These are phyloP conservation scores for Nidularia pulvinata DNA, from an alignment of 768 basidiomycete genomes.

Conservation along the genomic window DNA sequence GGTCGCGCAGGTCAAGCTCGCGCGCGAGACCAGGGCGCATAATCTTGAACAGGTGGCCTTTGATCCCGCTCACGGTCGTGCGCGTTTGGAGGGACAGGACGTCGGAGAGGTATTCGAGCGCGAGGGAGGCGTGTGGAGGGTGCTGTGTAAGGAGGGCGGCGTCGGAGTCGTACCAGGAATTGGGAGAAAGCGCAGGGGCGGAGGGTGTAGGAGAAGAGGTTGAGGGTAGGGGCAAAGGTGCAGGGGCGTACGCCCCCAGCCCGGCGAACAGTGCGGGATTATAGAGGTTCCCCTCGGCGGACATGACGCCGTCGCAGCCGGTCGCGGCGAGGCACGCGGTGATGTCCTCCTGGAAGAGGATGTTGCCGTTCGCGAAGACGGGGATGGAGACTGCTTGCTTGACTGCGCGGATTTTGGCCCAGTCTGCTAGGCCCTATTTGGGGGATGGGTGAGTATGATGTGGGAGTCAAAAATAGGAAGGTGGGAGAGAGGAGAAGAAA, in stretches of 20 bases:
- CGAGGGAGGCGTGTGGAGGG: constrained; percentile 63
- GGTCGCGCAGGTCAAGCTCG: constrained; percentile 73
- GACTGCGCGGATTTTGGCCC: constrained; percentile 88
- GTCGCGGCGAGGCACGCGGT: constrained; percentile 78
- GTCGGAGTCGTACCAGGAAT: too few relatives aligned
- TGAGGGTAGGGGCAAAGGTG: constrained; percentile 11
- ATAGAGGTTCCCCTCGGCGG: constrained; percentile 92
- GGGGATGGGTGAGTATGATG: neutral
- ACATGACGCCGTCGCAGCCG: constrained; percentile 92
- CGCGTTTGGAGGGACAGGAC: constrained; percentile 69
- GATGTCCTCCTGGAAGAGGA: constrained; percentile 87
- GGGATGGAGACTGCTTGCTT: constrained; percentile 89
- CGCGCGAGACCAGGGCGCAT: constrained; percentile 72
- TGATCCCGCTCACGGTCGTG: constrained; percentile 76
- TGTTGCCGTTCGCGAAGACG: constrained; percentile 97
- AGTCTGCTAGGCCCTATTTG: constrained; percentile 82
- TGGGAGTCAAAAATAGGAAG: too few relatives aligned
- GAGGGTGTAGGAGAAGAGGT: too few relatives aligned
- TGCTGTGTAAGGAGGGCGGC: constrained; percentile 41
- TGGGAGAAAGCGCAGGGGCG: too few relatives aligned
- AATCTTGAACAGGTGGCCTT: constrained; percentile 93
- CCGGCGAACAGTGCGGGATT: constrained; percentile 80
- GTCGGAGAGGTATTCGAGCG: constrained; percentile 86
- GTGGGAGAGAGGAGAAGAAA: too few relatives aligned
- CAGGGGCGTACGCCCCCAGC: constrained; percentile 11